Base-by-base conservation (phyloP, 2,329 filamentous ascomycete genomes). In the Trichophaea hybrida region DNA sequence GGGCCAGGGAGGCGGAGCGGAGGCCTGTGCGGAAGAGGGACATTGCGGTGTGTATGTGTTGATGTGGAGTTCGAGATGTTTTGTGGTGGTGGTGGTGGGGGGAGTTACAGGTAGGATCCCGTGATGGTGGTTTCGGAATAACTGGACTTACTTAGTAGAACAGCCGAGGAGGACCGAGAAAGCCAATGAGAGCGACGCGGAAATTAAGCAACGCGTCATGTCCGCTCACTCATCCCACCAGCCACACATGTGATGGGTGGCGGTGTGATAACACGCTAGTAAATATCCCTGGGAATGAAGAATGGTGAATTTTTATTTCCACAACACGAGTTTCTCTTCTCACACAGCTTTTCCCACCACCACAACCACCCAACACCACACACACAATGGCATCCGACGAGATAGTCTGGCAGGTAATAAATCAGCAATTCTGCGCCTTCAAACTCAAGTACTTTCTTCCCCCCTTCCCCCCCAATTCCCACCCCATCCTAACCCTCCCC, bases 381-480 rank as follows among this genome's bases (percentile, higher is more conserved):
- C 44, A 12, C 44, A 49, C 10, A 13, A 94, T 93, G 86, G 82
- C 87, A 60, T 94, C 88, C 64, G 91, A 97, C 77, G 91, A 97
- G 74, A 94, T 97, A 66, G 85, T 97, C 65, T 98, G 93, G 93
- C 84, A 90, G 72, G 87, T 96, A 60, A 95, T 96, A 68, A 94
- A 94, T 74, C 87, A 93, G 74, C 86, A 91, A 71, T 94, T 93
- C 72, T 97, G 93, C 76, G 84, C 86, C 55, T 97, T 90, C 78
- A 96, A 96, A 72, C 78, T 97, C 67, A 95, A 94, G 82, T 88
- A 75, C 68, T 80, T 72, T n/a, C n/a, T n/a, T n/a, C n/a, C 46
- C 10, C 38, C 37, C 56, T 55, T 51, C 59, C 61, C 46, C 61
- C 60, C 61, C 60, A 63, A 55, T 10, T 10, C 24, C 32, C 52